Evolutionary conservation across 176 grass and related monocot species (phyloP).

Genomic region (Tillandsia leiboldiana): DNA sequence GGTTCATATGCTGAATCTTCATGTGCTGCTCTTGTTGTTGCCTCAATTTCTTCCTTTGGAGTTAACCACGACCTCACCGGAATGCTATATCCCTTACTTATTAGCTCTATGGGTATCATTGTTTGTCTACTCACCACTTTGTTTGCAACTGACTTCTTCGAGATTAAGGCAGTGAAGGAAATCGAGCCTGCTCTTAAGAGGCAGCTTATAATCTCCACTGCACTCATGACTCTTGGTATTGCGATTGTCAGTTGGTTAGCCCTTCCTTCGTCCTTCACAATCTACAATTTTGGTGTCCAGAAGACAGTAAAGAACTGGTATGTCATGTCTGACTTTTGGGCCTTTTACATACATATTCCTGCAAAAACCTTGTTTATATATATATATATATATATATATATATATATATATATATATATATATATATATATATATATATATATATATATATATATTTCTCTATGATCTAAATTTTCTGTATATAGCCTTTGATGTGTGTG

Average conservation of each 20-base stretch:
- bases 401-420: not conserved
- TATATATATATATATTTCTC: not conserved
- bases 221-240: conserved; percentile 19
- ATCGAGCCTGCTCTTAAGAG: conserved; percentile 17
- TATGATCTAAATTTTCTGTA: not conserved
- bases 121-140: conserved; percentile 23
- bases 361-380: not conserved
- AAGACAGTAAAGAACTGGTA: conserved; percentile 23
- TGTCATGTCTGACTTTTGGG: not conserved
- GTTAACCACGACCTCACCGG: conserved; percentile 6
- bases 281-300: conserved; percentile 16
- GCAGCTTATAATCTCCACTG: conserved; percentile 17
- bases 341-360: not conserved
- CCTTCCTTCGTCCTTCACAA: conserved; percentile 10
- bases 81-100: conserved; percentile 17
- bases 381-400: not conserved
- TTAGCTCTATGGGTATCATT: conserved; percentile 19
- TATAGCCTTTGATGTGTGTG: not conserved
- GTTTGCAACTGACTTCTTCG: conserved; percentile 20
- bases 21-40: conserved; percentile 16
- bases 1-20: conserved; percentile 25
- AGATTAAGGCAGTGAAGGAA: conserved; percentile 15
- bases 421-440: not conserved
- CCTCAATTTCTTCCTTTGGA: conserved; percentile 22
- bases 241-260: conserved; percentile 13